These are phyloP conservation scores for Colletotrichum falcatum DNA, from an alignment of 2,329 filamentous ascomycete genomes.

Conservation along the genomic window DNA sequence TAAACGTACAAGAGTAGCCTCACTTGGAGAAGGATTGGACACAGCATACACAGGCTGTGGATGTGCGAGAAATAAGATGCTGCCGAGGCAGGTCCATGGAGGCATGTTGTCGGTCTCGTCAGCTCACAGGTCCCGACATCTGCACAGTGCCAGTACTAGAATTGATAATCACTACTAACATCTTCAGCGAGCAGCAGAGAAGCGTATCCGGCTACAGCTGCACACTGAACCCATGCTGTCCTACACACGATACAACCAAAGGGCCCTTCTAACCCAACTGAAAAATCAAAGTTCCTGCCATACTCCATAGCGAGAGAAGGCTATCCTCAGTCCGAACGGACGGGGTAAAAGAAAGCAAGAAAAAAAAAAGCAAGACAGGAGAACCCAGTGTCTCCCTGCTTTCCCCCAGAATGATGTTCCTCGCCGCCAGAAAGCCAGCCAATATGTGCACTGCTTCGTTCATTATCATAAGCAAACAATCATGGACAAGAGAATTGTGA, in stretches of 20 bases:
- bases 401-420: slow-evolving; percentile 16
- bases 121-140: neutral
- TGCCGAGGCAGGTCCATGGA: neutral
- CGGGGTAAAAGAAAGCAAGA: neutral
- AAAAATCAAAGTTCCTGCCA: slow-evolving; percentile 19
- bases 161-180: slow-evolving; percentile 32
- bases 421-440: slow-evolving; percentile 23
- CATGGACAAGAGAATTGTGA: slow-evolving; percentile 34
- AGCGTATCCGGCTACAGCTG: slow-evolving; percentile 9
- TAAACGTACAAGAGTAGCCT: neutral
- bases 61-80: neutral
- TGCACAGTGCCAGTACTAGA: slow-evolving; percentile 20
- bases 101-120: neutral
- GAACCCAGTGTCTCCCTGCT: slow-evolving; percentile 2
- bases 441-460: slow-evolving; percentile 41
- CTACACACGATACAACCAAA: slow-evolving; percentile 17
- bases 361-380: neutral
- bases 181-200: slow-evolving; percentile 16
- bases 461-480: slow-evolving; percentile 42
- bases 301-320: slow-evolving; percentile 12
- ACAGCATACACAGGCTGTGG: no score
- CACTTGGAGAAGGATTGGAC: neutral
- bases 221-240: slow-evolving; percentile 19
- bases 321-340: neutral
- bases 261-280: slow-evolving; percentile 5